Evolutionary conservation across 2,329 filamentous ascomycete species (phyloP).

Genomic region (Alternaria hordeiaustralica): DNA sequence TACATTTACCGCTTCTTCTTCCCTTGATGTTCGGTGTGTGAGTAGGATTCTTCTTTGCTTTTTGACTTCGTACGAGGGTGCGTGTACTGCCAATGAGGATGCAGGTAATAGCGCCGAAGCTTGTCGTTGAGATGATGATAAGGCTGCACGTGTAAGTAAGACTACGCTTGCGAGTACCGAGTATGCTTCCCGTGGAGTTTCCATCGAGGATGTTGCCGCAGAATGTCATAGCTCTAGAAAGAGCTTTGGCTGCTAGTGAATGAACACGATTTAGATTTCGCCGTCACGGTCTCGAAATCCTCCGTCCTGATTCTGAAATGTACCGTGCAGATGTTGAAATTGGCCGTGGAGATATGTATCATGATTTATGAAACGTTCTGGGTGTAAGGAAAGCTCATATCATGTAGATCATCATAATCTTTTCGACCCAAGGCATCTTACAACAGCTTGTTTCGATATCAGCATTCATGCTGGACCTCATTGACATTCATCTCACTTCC

Average conservation of each 20-base stretch:
- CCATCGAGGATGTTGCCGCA: background rate
- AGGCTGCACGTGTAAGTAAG: background rate
- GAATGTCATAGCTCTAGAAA: background rate
- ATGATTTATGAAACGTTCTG: background rate
- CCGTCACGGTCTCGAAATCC: background rate
- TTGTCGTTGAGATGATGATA: background rate
- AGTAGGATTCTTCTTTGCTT: background rate
- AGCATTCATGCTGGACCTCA: background rate
- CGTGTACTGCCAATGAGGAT: background rate
- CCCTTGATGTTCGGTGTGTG: background rate
- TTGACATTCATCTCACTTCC: background rate
- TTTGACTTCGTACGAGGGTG: background rate
- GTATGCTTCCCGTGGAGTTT: background rate
- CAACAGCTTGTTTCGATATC: background rate
- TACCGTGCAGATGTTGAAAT: background rate
- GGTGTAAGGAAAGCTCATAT: no score
- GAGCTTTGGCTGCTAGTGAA: background rate
- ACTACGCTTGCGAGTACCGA: background rate
- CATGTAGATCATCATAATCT: background rate
- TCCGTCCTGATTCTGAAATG: background rate
- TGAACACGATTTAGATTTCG: background rate
- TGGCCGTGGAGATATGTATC: background rate
- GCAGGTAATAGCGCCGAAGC: background rate
- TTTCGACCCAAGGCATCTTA: background rate
- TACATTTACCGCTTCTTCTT: constrained; percentile 13